Conservation (phyloP, 2,329 filamentous ascomycete genomes). For the Purpureocillium takamizusanense region DNA sequence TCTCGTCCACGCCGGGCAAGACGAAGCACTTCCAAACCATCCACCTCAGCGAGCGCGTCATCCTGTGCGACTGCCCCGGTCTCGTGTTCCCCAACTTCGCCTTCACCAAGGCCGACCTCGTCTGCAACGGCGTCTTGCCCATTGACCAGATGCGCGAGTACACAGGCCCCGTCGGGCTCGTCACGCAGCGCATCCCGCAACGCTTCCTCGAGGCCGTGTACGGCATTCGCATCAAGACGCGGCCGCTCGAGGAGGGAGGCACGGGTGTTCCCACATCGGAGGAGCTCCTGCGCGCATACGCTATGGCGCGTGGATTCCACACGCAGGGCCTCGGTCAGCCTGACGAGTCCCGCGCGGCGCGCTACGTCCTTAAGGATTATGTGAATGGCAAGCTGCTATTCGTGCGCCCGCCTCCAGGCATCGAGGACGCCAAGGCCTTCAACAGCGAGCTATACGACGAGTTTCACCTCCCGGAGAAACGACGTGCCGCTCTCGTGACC, state of each 20-base stretch:
- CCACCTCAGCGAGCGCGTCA: slow-evolving; percentile 78
- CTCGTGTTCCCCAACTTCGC: slow-evolving; percentile 98
- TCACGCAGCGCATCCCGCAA: slow-evolving; percentile 79
- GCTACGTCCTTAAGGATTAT: slow-evolving; percentile 91
- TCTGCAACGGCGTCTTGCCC: slow-evolving; percentile 88
- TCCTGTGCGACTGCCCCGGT: slow-evolving; percentile 96
- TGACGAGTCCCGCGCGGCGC: slow-evolving; percentile 84
- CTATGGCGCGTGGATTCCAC: slow-evolving; percentile 79
- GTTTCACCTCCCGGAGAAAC: slow-evolving; percentile 71
- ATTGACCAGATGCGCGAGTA: slow-evolving; percentile 95
- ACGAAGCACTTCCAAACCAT: slow-evolving; percentile 99
- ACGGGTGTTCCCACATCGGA: slow-evolving; percentile 77
- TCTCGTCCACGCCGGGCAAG: slow-evolving; percentile 94
- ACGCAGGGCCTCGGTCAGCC: slow-evolving; percentile 85
- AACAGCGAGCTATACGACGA: slow-evolving; percentile 85
- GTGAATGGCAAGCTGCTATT: slow-evolving; percentile 92
- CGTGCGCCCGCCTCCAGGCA: slow-evolving; percentile 74
- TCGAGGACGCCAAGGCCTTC: slow-evolving; percentile 66
- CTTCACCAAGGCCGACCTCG: slow-evolving; percentile 89
- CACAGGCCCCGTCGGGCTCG: slow-evolving; percentile 74
- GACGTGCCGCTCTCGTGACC: slow-evolving; percentile 54
- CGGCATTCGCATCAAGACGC: slow-evolving; percentile 76
- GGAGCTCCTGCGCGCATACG: slow-evolving; percentile 80
- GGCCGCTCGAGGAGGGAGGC: slow-evolving; percentile 83
- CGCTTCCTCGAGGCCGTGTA: slow-evolving; percentile 87